Evolutionary conservation across 257 asterid genomes (phyloP).

Genomic region (Solanum arcanum): DNA sequence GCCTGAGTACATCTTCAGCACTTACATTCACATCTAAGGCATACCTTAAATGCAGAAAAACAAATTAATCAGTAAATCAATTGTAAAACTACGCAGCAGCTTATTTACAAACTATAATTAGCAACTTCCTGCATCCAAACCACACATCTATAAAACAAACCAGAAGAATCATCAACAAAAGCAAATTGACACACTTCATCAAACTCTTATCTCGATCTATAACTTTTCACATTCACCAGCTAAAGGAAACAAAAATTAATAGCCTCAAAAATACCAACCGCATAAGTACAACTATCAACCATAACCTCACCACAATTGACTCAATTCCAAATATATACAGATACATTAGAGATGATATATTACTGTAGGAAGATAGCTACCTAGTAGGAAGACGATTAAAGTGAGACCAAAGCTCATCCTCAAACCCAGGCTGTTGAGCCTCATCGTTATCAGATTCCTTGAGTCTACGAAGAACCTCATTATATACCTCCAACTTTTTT

Average conservation of each 20-base stretch:
- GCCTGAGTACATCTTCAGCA: conserved; percentile 91
- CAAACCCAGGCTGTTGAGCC: conserved; percentile 73
- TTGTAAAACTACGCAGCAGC: not conserved
- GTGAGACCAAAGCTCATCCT: conserved; percentile 81
- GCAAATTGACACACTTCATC: not conserved
- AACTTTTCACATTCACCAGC: not conserved
- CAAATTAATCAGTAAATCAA: conserved; percentile 11
- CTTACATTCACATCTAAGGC: conserved; percentile 95
- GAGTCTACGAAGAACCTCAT: conserved; percentile 82
- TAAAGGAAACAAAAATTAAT: not conserved
- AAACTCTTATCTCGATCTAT: not conserved
- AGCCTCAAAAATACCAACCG: not conserved
- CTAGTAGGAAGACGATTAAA: conserved; percentile 87
- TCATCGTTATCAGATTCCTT: conserved; percentile 56
- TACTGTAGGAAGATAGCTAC: conserved; percentile 12
- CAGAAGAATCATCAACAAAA: not conserved
- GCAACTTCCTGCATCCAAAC: not conserved
- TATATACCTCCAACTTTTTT: conserved; percentile 74
- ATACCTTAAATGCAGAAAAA: conserved; percentile 47
- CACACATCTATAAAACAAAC: not conserved
- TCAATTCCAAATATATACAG: not conserved
- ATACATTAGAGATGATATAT: not conserved
- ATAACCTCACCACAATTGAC: not conserved
- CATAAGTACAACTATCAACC: not conserved
- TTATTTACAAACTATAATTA: not conserved